A percentile compares a stretch with the other conserved stretches of the same genome.
Evolutionary conservation across 192 early-diverging fungal genomes (phyloP).

Genomic region (Linnemannia hyalina): DNA sequence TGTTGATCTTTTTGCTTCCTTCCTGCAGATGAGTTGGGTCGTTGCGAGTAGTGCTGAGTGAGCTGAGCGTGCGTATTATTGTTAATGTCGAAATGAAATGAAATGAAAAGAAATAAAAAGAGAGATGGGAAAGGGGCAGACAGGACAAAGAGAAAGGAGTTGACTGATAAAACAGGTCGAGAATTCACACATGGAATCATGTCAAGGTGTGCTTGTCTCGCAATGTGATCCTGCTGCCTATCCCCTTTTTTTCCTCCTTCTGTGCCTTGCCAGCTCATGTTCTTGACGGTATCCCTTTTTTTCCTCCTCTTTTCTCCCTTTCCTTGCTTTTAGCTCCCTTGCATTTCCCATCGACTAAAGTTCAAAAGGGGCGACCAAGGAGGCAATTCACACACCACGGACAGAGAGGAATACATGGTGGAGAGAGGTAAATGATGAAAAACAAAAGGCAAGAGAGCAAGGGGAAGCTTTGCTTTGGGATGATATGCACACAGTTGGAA

Average conservation of each 20-base stretch:
- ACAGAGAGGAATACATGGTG: too few relatives aligned
- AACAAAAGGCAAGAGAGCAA: neutral
- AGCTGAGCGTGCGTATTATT: neutral
- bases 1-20: neutral
- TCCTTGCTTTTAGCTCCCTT: neutral
- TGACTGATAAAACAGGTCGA: neutral
- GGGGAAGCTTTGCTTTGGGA: too few relatives aligned
- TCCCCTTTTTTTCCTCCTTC: too few relatives aligned
- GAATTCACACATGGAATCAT: too few relatives aligned
- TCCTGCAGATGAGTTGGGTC: too few relatives aligned
- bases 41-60: neutral
- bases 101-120: neutral
- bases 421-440: neutral
- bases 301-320: neutral
- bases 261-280: too few relatives aligned
- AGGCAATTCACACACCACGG: neutral
- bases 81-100: neutral
- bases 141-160: neutral
- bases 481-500: too few relatives aligned
- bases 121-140: neutral
- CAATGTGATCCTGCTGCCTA: too few relatives aligned
- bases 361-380: neutral
- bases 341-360: neutral
- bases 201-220: too few relatives aligned
- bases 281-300: neutral